Evolutionary conservation across 768 basidiomycete species (phyloP).

Genomic region (Russula foetens): DNA sequence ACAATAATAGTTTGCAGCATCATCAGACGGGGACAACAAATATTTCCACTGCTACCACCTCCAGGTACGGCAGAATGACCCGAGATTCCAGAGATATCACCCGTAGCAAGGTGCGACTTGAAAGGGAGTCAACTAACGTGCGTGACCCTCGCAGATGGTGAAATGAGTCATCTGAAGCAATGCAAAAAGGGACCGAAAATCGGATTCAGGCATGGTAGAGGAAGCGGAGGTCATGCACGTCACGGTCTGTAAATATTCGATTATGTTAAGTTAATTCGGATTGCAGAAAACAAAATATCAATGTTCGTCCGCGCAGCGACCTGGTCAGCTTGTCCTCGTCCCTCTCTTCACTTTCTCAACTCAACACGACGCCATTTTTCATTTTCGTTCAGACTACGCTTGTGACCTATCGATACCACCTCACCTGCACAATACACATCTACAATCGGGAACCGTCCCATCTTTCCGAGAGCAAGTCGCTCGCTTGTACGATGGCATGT

Average conservation of each 20-base stretch:
- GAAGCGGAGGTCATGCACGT: conserved; percentile 20
- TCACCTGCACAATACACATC: not conserved
- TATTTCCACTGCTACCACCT: conserved; percentile 43
- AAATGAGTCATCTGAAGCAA: conserved; percentile 8
- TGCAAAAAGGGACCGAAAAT: conserved; percentile 32
- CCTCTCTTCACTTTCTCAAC: not conserved
- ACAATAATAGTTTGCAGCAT: conserved; percentile 68
- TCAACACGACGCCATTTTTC: conserved; percentile 12
- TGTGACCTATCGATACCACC: not conserved
- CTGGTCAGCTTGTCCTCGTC: not conserved
- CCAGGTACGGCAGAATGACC: conserved; percentile 16
- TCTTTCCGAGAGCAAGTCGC: conserved; percentile 31
- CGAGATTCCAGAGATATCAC: conserved; percentile 33
- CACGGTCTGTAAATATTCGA: not conserved
- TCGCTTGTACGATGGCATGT: too few species aligned
- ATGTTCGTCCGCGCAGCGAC: conserved; percentile 9
- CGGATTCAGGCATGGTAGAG: conserved; percentile 24
- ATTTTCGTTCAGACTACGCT: not conserved
- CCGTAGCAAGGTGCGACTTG: conserved; percentile 68
- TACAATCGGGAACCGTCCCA: conserved; percentile 15
- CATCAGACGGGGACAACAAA: conserved; percentile 86
- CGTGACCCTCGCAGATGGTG: conserved; percentile 47
- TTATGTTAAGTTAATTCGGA: too few species aligned
- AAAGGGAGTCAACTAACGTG: conserved; percentile 85
- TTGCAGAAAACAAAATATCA: too few species aligned